phyloP scores from a whole-genome alignment of 768 basidiomycete genomes.

The Tephrocybe sp. region DNA sequence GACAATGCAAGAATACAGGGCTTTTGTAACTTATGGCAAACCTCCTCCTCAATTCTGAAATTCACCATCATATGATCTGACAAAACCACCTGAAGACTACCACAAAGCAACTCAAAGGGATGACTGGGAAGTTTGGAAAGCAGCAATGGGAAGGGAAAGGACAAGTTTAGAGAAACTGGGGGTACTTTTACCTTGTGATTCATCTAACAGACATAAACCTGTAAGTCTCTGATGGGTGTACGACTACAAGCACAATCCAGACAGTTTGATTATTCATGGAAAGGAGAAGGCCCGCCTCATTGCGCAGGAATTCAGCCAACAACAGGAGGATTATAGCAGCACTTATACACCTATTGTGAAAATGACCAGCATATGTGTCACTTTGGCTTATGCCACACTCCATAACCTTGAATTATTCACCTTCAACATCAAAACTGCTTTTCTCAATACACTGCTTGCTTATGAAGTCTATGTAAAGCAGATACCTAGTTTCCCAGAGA shows the following conservation, averaged over 20 bases:
- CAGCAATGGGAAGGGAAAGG: slow-evolving; percentile 25
- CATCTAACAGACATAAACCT: slow-evolving; percentile 19
- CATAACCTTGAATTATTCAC: slow-evolving; percentile 20
- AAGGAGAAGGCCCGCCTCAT: no score
- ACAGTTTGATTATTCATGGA: no score
- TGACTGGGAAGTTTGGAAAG: slow-evolving; percentile 21
- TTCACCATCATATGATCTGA: neutral
- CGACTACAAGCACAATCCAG: slow-evolving; percentile 33
- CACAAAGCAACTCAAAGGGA: slow-evolving; percentile 17
- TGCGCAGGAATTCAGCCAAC: no score
- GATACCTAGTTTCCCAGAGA: slow-evolving; percentile 14
- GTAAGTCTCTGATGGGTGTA: slow-evolving; percentile 35
- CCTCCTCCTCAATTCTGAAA: neutral
- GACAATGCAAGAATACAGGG: neutral
- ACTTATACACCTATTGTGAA: no score
- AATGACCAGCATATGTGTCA: no score
- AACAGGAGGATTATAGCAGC: no score
- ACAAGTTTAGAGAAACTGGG: slow-evolving; percentile 16
- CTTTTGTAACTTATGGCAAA: neutral
- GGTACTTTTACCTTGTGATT: slow-evolving; percentile 28
- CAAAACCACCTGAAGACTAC: slow-evolving; percentile 17
- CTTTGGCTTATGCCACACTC: slow-evolving; percentile 1
- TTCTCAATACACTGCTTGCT: slow-evolving; percentile 22
- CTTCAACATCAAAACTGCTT: slow-evolving; percentile 30
- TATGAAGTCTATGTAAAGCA: slow-evolving; percentile 12